These are phyloP conservation scores for Hyphodiscus hymeniophilus DNA, from an alignment of 495 filamentous ascomycete species.

Conservation along the genomic window DNA sequence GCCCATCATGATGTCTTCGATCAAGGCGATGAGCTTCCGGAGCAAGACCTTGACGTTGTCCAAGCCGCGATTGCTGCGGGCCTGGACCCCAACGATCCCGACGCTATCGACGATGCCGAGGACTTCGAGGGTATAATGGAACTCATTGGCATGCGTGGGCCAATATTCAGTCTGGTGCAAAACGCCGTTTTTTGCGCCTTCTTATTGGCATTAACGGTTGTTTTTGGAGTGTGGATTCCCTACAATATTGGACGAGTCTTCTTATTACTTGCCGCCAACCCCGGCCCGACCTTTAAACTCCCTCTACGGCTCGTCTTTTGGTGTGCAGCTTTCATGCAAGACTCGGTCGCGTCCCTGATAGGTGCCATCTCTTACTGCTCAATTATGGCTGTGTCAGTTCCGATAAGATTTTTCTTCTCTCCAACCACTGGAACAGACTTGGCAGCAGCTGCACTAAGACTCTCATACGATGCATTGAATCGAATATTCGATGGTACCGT, in stretches of 20 bases:
- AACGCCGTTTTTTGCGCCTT: constrained; percentile 91
- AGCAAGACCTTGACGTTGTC: constrained; percentile 23
- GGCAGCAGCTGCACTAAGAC: constrained; percentile 2
- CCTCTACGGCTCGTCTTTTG: constrained; percentile 62
- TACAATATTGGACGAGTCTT: constrained; percentile 84
- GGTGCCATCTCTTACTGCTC: constrained; percentile 20
- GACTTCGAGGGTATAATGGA: constrained; percentile 98
- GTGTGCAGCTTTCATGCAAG: constrained; percentile 58
- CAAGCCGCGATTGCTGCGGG: constrained; percentile 23
- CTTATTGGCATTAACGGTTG: constrained; percentile 78
- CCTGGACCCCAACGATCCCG: constrained; percentile 47
- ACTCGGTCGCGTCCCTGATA: constrained; percentile 31
- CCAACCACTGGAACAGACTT: not conserved
- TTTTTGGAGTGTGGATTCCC: constrained; percentile 77
- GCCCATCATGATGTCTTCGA: constrained; percentile 24
- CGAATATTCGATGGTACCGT: constrained; percentile 14
- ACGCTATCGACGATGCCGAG: constrained; percentile 74
- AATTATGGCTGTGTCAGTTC: constrained; percentile 5
- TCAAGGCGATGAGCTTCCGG: constrained; percentile 23
- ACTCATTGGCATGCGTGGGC: constrained; percentile 92
- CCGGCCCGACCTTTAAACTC: constrained; percentile 58
- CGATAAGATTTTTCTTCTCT: constrained; percentile 7
- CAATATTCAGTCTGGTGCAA: constrained; percentile 79
- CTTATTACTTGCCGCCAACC: constrained; percentile 71
- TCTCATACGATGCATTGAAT: constrained; percentile 12